Evolutionary conservation across 176 grass and related monocot species (phyloP).

Genomic region (Carex myosuroides): DNA sequence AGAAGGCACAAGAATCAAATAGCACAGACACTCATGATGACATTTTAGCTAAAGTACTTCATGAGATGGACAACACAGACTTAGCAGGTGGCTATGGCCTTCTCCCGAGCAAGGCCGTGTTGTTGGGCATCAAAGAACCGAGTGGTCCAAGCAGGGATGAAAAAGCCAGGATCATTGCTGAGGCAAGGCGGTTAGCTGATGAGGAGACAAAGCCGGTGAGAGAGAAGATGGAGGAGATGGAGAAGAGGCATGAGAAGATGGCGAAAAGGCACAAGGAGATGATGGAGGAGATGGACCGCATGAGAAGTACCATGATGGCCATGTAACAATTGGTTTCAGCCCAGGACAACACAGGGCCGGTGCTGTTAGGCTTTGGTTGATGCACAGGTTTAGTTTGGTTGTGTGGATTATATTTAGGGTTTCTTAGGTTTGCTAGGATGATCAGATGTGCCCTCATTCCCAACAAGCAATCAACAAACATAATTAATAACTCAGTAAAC

Average conservation of each 20-base stretch:
- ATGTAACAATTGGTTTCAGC: not conserved
- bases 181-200: conserved; percentile 43
- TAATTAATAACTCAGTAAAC: too few relatives aligned
- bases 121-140: too few relatives aligned
- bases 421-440: too few relatives aligned
- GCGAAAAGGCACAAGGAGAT: conserved; percentile 32
- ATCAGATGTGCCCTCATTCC: too few relatives aligned
- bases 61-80: conserved; percentile 1
- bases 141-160: not conserved
- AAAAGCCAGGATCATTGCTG: conserved; percentile 24
- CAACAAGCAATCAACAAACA: too few relatives aligned
- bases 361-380: too few relatives aligned
- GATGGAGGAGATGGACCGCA: conserved; percentile 30
- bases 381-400: too few relatives aligned
- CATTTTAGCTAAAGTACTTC: conserved; percentile 14
- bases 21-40: not conserved
- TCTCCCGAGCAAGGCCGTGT: not conserved
- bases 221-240: conserved; percentile 46
- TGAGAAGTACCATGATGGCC: conserved; percentile 10
- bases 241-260: conserved; percentile 41
- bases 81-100: conserved; percentile 3
- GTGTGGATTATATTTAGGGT: too few relatives aligned
- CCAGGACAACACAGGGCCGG: too few relatives aligned
- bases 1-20: not conserved
- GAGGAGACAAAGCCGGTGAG: conserved; percentile 32